Conservation (phyloP, 768 basidiomycete species). For the Clitopilus hobsonii region DNA sequence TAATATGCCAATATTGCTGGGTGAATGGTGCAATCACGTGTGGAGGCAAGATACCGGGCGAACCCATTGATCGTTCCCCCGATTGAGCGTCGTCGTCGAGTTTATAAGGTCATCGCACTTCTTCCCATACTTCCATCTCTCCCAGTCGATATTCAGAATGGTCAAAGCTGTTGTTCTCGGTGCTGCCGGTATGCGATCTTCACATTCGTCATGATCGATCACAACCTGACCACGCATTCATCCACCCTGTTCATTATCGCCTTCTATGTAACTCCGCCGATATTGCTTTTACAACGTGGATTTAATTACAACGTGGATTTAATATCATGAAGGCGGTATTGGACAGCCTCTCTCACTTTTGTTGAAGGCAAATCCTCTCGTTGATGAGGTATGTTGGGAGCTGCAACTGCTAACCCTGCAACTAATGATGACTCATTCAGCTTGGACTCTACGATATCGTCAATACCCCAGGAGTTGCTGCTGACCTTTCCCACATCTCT, state of each 20-base stretch:
- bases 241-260: not conserved
- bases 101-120: slow-evolving; percentile 3
- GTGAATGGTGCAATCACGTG: slow-evolving; percentile 17
- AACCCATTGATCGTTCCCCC: slow-evolving; percentile 8
- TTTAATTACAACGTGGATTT: slow-evolving; percentile 3
- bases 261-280: not conserved
- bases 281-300: slow-evolving; percentile 2
- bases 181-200: slow-evolving; percentile 64
- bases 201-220: slow-evolving; percentile 6
- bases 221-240: slow-evolving; percentile 2
- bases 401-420: not conserved
- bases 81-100: slow-evolving; percentile 2
- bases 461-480: slow-evolving; percentile 95
- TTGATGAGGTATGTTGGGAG: slow-evolving; percentile 57
- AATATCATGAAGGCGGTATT: slow-evolving; percentile 70
- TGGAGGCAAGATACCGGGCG: slow-evolving; percentile 1
- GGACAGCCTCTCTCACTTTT: slow-evolving; percentile 94
- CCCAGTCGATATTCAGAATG: slow-evolving; percentile 24
- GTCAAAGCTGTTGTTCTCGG: slow-evolving; percentile 93
- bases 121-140: slow-evolving; percentile 6
- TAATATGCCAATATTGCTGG: no score
- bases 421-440: slow-evolving; percentile 28
- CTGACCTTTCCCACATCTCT: slow-evolving; percentile 90
- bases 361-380: slow-evolving; percentile 77
- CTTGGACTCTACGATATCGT: slow-evolving; percentile 94